Evolutionary conservation across 768 basidiomycete genomes (phyloP), one percentile per base, ranked within the genome.

Genomic region (Suillus fuscotomentosus): DNA sequence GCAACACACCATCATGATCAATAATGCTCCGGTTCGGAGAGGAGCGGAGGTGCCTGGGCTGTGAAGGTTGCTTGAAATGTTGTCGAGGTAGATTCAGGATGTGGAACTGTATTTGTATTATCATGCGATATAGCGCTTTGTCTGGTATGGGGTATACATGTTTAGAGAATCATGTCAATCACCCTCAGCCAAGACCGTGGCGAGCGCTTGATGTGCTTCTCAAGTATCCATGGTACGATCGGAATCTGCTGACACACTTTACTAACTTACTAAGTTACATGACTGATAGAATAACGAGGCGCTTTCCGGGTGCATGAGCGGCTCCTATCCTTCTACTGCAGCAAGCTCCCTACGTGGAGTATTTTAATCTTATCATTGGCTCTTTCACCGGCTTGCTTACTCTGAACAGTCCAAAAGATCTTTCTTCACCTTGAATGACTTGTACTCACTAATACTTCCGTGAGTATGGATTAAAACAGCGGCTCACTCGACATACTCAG

Each of bases 261-360:
- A n/a, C n/a, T n/a, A n/a, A n/a, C n/a, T n/a, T n/a, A n/a, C n/a
- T n/a, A n/a, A n/a, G n/a, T 79, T 78, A 10, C 71, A 66, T 54
- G 63, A 27, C 54, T 85, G 75, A 66, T 76, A 80, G 64, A 84
- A 87, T 68, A 86, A 87, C 22, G 80, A 75, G 14, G 79, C 79
- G 4, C 87, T 86, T 73, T 87, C 85, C 0, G 85, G 85, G 69
- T 87, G 86, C 47, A 22, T 48, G 22, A 48, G 47, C 22, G 22
- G 22, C 47, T 48, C 22, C 47, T 13, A 48, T 3, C 47, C 47
- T 24, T 5, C 13, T 14, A 48, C 47, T 13, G 14, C 22, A 48
- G 13, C 22, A 48, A 48, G 47, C 47, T 48, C 47, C 47, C 47
- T 48, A 24, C 22, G 47, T 31, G 31, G 31, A 31, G 5, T 31